Evolutionary conservation across 169 alveolate species (phyloP), one percentile per base, ranked within the genome.

Genomic region (Eimeria acervulina): DNA sequence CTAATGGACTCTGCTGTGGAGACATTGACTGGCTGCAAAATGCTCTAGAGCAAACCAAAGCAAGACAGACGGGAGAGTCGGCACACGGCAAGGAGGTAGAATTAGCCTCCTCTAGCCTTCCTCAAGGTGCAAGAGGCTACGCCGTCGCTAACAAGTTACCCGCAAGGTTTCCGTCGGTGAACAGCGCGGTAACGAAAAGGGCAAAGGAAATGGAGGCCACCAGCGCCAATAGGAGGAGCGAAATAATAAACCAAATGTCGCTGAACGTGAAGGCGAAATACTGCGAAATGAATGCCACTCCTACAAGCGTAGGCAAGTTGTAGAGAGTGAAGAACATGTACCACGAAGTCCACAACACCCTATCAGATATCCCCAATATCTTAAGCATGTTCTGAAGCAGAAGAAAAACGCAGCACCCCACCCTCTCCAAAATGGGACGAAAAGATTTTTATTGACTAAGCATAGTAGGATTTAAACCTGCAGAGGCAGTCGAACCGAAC

Each of bases 341-440:
- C 93, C 93, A 85, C 47, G 93, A 85, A 44, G 70, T 38, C 93
- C 93, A 85, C 81, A 85, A 40, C 5, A 85, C 80, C 28, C 47
- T 85, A 70, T 85, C 93, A 12, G 93, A 85, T 52, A 85, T 55
- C 26, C 93, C 93, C 76, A 85, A 61, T 23, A 85, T 85, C 80
- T 85, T 85, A 15, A 85, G 81, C 93, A 85, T 85, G 78, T 85
- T 85, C 93, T 85, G 93, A 80, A 85, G 72, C 52, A 76, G 6
- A 1, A 19, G 23, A 17, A 76, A 19, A 26, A 15, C 28, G 19
- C 23, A n/a, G 47, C 12, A 31, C 80, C 80, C 4, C 26, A 31
- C n/a, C n/a, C n/a, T 2, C 47, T 15, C 42, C 44, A 33, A 12
- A 31, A 13, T 68, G 44, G 31, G 44, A 66, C 78, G 31, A 66